Conservation (phyloP, 2,329 filamentous ascomycete genomes). For the Ceratocystis eucalypticola region DNA sequence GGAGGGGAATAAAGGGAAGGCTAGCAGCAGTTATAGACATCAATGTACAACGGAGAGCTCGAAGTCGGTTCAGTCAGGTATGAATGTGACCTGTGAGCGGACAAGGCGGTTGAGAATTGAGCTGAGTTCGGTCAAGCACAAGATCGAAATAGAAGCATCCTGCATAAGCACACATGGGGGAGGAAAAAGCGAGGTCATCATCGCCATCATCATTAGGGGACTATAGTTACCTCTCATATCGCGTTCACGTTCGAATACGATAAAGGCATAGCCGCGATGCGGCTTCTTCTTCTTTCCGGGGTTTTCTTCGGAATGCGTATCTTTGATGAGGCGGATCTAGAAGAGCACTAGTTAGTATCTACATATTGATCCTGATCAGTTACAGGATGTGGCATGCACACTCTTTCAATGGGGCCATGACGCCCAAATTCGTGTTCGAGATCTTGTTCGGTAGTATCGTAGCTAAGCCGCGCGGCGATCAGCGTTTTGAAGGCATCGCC, state of each 20-base stretch:
- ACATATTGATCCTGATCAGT: background rate
- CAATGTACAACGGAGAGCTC: background rate
- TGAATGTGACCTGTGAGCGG: background rate
- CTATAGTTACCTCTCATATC: conserved; percentile 88
- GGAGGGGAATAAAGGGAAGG: background rate
- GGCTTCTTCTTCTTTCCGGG: conserved; percentile 67
- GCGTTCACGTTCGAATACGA: conserved; percentile 92
- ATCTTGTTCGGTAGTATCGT: conserved; percentile 78
- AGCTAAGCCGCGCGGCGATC: conserved; percentile 80
- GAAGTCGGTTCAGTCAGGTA: conserved; percentile 5
- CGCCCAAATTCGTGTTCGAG: conserved; percentile 86
- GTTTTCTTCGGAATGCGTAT: conserved; percentile 55
- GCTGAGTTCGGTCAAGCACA: conserved; percentile 10
- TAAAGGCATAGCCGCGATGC: conserved; percentile 86
- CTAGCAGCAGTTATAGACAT: background rate
- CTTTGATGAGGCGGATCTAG: conserved; percentile 76
- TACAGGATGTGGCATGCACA: conserved; percentile 32
- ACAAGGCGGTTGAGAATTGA: background rate
- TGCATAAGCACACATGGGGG: conserved; percentile 21
- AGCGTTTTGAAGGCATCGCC: conserved; percentile 93
- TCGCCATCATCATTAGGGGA: conserved; percentile 24
- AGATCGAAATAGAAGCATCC: conserved; percentile 23
- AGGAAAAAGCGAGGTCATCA: conserved; percentile 25
- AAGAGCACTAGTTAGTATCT: conserved; percentile 21
- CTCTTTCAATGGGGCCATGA: conserved; percentile 85